Percentiles rank a stretch among this genome's conserved stretches.
Conservation (phyloP, 257 asterid genomes). For the Scutellaria barbata region DNA sequence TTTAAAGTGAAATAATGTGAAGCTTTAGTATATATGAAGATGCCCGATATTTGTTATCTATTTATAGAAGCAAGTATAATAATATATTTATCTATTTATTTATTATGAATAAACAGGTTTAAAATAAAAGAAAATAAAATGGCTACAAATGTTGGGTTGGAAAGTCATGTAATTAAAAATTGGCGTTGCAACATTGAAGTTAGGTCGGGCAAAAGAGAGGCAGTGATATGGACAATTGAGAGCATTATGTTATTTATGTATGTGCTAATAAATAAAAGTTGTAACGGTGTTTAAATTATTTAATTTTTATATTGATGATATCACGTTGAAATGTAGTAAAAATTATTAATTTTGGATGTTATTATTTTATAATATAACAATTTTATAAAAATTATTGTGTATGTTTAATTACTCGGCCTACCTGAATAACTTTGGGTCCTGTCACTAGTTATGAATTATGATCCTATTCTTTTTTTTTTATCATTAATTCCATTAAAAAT, state of each 20-base stretch:
- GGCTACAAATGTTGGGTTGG: slow-evolving; percentile 34
- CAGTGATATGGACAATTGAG: slow-evolving; percentile 52
- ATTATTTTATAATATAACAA: too few relatives aligned
- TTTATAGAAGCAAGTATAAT: not conserved
- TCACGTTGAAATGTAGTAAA: too few relatives aligned
- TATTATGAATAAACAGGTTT: not conserved
- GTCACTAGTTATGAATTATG: too few relatives aligned
- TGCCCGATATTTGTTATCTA: not conserved
- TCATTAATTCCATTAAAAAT: too few relatives aligned
- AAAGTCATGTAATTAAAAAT: slow-evolving; percentile 27
- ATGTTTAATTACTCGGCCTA: too few relatives aligned
- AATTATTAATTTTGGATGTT: too few relatives aligned
- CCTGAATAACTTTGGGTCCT: too few relatives aligned
- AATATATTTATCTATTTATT: not conserved
- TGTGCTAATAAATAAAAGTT: too few relatives aligned
- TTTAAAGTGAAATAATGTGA: not conserved
- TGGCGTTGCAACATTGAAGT: slow-evolving; percentile 48
- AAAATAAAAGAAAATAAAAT: slow-evolving; percentile 9
- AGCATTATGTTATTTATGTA: not conserved
- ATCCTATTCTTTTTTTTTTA: too few relatives aligned
- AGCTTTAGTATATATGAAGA: not conserved
- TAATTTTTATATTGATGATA: too few relatives aligned
- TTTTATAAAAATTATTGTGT: too few relatives aligned
- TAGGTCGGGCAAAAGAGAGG: slow-evolving; percentile 66
- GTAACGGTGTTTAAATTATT: too few relatives aligned